These are phyloP conservation scores for Alternaria sp. DNA, from an alignment of 2,329 filamentous ascomycete genomes.

Conservation along the genomic window DNA sequence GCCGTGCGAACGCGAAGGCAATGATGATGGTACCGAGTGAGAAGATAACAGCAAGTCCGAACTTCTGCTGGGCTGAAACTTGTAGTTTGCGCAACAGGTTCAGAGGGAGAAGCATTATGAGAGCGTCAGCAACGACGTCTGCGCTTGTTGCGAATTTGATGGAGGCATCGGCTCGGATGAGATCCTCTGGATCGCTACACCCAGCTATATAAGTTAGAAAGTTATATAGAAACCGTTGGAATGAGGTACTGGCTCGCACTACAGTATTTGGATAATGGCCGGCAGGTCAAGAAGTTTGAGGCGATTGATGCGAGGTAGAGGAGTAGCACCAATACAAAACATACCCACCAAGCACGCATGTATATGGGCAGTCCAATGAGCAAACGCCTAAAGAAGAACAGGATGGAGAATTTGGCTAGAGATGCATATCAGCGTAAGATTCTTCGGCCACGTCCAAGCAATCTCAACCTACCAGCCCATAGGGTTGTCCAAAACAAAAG, in stretches of 20 bases:
- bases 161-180: not conserved
- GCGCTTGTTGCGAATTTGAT: not conserved
- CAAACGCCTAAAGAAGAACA: too few species aligned
- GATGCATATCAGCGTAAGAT: too few species aligned
- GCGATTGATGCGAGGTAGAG: too few species aligned
- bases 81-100: not conserved
- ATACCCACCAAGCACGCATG: too few species aligned
- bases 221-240: not conserved
- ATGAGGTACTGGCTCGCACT: not conserved
- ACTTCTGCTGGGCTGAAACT: not conserved
- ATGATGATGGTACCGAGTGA: not conserved
- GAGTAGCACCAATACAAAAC: too few species aligned
- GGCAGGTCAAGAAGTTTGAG: too few species aligned
- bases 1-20: not conserved
- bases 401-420: too few species aligned
- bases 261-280: not conserved
- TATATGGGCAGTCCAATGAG: too few species aligned
- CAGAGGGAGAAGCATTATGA: not conserved
- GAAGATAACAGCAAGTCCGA: not conserved
- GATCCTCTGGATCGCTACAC: not conserved
- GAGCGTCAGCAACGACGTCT: not conserved
- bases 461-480: conserved; percentile 8
- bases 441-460: fast-evolving
- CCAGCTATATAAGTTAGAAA: not conserved
- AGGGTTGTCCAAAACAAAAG: conserved; percentile 15